Evolutionary conservation across 2,329 filamentous ascomycete genomes (phyloP), one percentile per base, ranked within the genome.

Genomic region (Verruconis gallopava): DNA sequence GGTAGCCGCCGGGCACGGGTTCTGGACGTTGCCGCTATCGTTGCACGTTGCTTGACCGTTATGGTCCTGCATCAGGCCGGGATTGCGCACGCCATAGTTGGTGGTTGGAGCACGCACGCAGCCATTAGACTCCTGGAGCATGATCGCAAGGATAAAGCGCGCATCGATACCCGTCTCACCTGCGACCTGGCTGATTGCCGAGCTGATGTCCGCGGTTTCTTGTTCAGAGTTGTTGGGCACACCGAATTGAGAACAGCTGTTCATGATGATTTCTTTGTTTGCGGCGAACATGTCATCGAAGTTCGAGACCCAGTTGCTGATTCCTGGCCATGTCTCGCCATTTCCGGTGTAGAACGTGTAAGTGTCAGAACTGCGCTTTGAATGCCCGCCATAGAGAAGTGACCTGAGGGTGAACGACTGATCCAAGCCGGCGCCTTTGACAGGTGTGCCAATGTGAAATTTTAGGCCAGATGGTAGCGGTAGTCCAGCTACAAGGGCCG

Each of bases 61-160:
- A 50, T 64, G 64, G 12, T 53, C 55, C 51, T 70, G 66, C 57
- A 69, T 64, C n/a, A 70, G 47, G 2, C 66, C 66, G 1, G 66
- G 66, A 47, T 68, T 69, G 21, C 47, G 46, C 48, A 62, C 56
- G 22, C 53, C 53, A 49, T 63, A 61, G 45, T 55, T 51, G 2
- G 66, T 66, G 1, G 64, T 66, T 13, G 57, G 57, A 33, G 59
- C 66, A 39, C 64, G 61, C 2, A 67, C 62, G 46, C 66, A 69
- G 39, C 65, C 66, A 42, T 60, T 61, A 25, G 58, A 62, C 49
- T 69, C 66, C 49, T 69, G 65, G 51, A 68, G 57, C 22, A 67
- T 51, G 36, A 64, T 57, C 25, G 63, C 62, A 30, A 68, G 53
- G 43, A 68, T 60, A 55, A 65, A 62, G 25, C 60, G 56, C n/a